A percentile compares a stretch with the other conserved stretches of the same genome.
phyloP scores from a whole-genome alignment of 1,284 basidiomycete species.

The Exsudoporus floridanus region DNA sequence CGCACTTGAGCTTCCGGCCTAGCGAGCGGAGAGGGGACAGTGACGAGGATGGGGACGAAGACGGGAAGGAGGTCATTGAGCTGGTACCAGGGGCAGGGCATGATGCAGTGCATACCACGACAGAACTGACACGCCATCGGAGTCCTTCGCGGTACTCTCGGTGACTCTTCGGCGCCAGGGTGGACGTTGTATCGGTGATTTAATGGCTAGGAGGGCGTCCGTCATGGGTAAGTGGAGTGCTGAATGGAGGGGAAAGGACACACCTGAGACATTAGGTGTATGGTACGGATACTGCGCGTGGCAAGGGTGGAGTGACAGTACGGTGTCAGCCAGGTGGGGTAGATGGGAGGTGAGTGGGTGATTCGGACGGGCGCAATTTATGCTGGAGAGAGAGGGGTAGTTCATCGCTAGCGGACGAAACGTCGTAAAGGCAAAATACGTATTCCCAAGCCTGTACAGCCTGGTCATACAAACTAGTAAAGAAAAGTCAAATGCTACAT shows the following conservation, averaged over 20 bases:
- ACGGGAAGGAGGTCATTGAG: background rate
- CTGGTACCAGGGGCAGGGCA: background rate
- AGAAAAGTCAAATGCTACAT: constrained; percentile 30
- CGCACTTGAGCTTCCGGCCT: constrained; percentile 63
- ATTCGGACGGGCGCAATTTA: constrained; percentile 30
- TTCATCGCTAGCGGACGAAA: constrained; percentile 27
- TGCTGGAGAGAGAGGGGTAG: constrained; percentile 24
- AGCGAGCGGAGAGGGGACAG: too few relatives aligned
- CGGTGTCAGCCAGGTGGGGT: constrained; percentile 4
- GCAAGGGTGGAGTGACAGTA: background rate
- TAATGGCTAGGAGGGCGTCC: constrained; percentile 12
- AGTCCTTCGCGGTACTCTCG: constrained; percentile 49
- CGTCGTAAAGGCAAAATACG: constrained; percentile 34
- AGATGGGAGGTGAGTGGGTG: constrained; percentile 10
- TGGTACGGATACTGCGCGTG: constrained; percentile 3
- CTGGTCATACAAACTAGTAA: constrained; percentile 19
- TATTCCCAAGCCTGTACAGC: constrained; percentile 39
- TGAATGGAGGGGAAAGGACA: constrained; percentile 4
- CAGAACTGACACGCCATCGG: constrained; percentile 61
- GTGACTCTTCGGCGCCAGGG: constrained; percentile 21
- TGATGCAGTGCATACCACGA: constrained; percentile 40
- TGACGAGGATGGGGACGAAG: background rate
- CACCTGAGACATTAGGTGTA: constrained; percentile 30
- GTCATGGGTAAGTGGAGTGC: background rate
- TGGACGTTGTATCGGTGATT: constrained; percentile 13